Percentiles rank a stretch among this genome's conserved stretches.
phyloP scores from a whole-genome alignment of 108 stramenopile species.

The Pseudonitzschia multiseries region DNA sequence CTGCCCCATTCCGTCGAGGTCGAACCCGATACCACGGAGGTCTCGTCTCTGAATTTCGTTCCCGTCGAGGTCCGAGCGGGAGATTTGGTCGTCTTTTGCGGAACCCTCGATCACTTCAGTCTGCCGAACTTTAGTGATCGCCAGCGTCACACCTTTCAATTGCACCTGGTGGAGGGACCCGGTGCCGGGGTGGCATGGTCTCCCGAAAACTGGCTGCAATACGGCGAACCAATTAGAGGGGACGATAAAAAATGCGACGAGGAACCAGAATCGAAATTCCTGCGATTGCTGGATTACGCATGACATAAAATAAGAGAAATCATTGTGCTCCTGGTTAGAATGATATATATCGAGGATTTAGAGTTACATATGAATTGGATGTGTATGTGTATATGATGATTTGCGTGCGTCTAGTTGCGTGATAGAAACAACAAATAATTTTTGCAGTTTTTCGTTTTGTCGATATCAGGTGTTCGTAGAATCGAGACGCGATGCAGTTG shows the following conservation, averaged over 20 bases:
- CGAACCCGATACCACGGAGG: background rate
- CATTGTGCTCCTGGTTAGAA: no score
- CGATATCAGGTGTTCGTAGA: no score
- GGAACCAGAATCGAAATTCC: background rate
- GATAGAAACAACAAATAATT: no score
- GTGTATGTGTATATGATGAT: no score
- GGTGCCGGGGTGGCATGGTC: constrained; percentile 74
- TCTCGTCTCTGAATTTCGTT: constrained; percentile 57
- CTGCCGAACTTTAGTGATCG: constrained; percentile 70
- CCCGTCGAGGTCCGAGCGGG: constrained; percentile 88
- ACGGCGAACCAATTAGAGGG: constrained; percentile 21
- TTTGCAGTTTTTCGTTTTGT: no score
- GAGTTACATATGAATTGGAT: no score
- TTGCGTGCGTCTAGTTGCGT: no score
- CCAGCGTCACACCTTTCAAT: constrained; percentile 89
- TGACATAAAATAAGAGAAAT: background rate
- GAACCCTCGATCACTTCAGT: constrained; percentile 88
- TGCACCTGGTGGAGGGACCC: constrained; percentile 88
- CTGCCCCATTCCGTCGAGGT: constrained; percentile 59
- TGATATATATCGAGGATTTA: no score
- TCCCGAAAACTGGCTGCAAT: constrained; percentile 90
- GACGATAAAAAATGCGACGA: background rate
- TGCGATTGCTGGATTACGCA: constrained; percentile 13
- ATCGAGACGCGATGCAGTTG: no score
- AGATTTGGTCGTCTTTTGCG: constrained; percentile 83